Evolutionary conservation across 495 filamentous ascomycete species (phyloP), one percentile per base, ranked within the genome.

Genomic region (Thozetella sp.): DNA sequence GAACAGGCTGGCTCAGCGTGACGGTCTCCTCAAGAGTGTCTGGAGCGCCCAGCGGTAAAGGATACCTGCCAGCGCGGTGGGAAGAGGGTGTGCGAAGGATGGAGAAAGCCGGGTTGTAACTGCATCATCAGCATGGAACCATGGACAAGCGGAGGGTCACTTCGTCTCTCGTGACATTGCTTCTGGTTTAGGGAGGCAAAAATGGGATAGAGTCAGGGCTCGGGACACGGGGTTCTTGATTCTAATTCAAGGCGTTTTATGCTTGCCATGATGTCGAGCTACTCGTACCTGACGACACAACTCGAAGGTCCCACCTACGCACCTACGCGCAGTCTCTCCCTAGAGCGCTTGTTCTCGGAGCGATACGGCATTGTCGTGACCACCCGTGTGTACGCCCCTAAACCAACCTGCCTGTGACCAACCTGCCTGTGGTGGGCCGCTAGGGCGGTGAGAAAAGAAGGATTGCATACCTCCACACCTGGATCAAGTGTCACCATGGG

Each of bases 11-110:
- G 85, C 93, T 61, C 95, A 99, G 88, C 86, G 88, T 69, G 95
- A 99, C 76, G 95, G 95, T 62, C 90, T 96, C 77, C 76, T 99
- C 75, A 97, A 97, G 90, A 90, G 83, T 73, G 95, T 99, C 69
- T 99, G 96, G 96, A 88, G 86, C 76, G 88, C 87, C 72, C 88
- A 92, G 78, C 84, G 87, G 77, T 91, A 87, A 83, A 79, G 43
- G 3, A 48, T 37, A 6, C 30, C 6, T 15, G 43, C 43, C 11
- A 3, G 15, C 2, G 0, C n/a, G 26, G 26, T 23, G 22, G 19
- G 25, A 24, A 24, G 19, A 34, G 40, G 34, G n/a, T n/a, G n/a
- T n/a, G n/a, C n/a, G n/a, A n/a, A n/a, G n/a, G 43, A 48, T 19
- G n/a, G 43, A 19, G 9, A 48, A 11, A 20, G 43, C 43, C n/a